Percentiles rank a stretch among this genome's conserved stretches.
phyloP scores from a whole-genome alignment of 164 flowering plant species.

The Stephania japonica region DNA sequence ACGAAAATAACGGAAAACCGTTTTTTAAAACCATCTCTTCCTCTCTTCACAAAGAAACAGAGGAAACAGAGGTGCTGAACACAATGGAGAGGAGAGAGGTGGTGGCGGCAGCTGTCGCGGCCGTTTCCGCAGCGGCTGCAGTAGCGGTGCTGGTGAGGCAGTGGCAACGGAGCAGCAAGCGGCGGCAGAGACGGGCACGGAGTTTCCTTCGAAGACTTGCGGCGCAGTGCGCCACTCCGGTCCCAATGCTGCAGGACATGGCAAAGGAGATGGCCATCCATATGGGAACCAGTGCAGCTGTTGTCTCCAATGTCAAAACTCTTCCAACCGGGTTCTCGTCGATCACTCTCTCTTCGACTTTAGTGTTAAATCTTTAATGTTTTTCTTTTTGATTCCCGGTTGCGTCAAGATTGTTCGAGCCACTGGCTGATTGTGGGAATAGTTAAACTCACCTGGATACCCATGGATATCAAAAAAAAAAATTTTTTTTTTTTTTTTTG shows the following conservation, averaged over 20 bases:
- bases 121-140: constrained; percentile 21
- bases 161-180: constrained; percentile 23
- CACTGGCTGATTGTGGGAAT: no score
- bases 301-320: constrained; percentile 24
- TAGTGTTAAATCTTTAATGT: no score
- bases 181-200: constrained; percentile 31
- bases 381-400: no score
- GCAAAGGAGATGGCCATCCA: constrained; percentile 36
- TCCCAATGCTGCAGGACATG: constrained; percentile 36
- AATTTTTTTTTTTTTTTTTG: no score
- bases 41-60: background rate
- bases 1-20: constrained; percentile 4
- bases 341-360: no score
- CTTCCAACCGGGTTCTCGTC: constrained; percentile 39
- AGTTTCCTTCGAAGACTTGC: constrained; percentile 36
- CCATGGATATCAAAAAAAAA: no score
- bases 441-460: no score
- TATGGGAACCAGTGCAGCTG: constrained; percentile 35
- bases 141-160: constrained; percentile 19
- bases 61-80: constrained; percentile 8
- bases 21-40: background rate
- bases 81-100: constrained; percentile 23
- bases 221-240: constrained; percentile 42
- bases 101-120: constrained; percentile 19
- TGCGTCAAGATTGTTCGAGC: no score